Percentiles rank a stretch among this genome's conserved stretches.
Evolutionary conservation across 306 rosid genomes (phyloP).

Genomic region (Malus asiatica): DNA sequence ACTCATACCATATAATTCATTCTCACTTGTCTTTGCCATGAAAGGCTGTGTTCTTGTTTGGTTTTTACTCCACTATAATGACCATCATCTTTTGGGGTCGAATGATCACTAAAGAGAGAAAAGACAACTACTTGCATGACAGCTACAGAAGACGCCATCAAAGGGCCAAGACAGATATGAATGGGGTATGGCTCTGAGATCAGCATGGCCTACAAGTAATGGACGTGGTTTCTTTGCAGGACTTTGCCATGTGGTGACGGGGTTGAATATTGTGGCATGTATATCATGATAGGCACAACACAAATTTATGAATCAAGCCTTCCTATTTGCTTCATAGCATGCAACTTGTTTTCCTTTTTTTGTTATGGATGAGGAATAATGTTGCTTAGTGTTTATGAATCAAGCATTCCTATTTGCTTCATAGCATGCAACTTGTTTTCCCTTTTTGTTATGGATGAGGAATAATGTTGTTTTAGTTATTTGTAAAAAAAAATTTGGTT

Average conservation of each 20-base stretch:
- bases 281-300: slow-evolving; percentile 6
- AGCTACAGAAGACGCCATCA: slow-evolving; percentile 26
- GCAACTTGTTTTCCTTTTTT: too few species aligned
- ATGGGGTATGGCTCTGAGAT: slow-evolving; percentile 12
- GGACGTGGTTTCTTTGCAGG: slow-evolving; percentile 25
- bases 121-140: slow-evolving; percentile 35
- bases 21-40: neutral
- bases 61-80: neutral
- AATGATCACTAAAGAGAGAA: slow-evolving; percentile 23
- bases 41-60: neutral
- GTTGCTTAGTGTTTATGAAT: neutral
- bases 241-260: neutral
- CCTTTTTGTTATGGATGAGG: neutral
- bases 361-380: too few species aligned
- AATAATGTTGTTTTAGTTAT: neutral
- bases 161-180: neutral
- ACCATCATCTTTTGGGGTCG: slow-evolving; percentile 12
- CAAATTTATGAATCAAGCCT: neutral
- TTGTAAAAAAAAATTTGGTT: too few species aligned
- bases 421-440: neutral
- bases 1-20: neutral
- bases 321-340: neutral
- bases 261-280: neutral
- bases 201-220: slow-evolving; percentile 26
- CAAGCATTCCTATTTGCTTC: slow-evolving; percentile 1